Base-by-base conservation (phyloP, 148 eudicot species). In the Oxyria digyna region DNA sequence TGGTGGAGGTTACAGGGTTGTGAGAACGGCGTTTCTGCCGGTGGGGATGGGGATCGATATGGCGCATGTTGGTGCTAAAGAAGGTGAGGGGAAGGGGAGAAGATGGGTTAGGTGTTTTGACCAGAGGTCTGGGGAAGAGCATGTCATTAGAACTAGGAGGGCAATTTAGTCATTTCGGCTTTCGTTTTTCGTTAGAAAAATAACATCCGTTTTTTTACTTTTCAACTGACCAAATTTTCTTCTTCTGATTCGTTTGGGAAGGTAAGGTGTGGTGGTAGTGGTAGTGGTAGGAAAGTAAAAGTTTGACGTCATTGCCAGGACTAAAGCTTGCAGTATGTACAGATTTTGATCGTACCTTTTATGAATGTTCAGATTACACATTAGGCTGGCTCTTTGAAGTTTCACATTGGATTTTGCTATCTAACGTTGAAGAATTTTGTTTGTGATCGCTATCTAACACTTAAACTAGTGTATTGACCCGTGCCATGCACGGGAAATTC, bases 41-140 rank as follows among this genome's bases (percentile, higher is more conserved):
- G 96, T 89, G 17, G 96, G 92, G 12, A 68, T 85, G 41, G 96
- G 97, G 12, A 55, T 89, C 55, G 89, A 89, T 62, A 86, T 85
- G 4, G 93, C 94, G 14, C 91, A 92, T 69, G 87, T 87, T n/a
- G 95, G 78, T 0, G 84, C 82, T 4, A 32, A 74, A 31, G 69
- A 73, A 0, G 42, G 45, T 0, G 38, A 54, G 42, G 73, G 70
- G 52, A 15, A 7, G 62, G 62, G 72, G 70, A 81, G 81, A 18
- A 49, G 83, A 52, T 87, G 96, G 96, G 69, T 87, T 66, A 85
- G 79, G 69, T 86, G 78, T 38, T 41, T 84, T 50, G 88, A 89
- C 78, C 75, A 50, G 18, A 54, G 70, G 18, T 80, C 96, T 1
- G 97, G 92, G 20, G 97, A 91, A 62, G 91, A 81, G 48, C 79